phyloP scores from a whole-genome alignment of 352 stramenopile species.

The Phytophthora boehmeriae region DNA sequence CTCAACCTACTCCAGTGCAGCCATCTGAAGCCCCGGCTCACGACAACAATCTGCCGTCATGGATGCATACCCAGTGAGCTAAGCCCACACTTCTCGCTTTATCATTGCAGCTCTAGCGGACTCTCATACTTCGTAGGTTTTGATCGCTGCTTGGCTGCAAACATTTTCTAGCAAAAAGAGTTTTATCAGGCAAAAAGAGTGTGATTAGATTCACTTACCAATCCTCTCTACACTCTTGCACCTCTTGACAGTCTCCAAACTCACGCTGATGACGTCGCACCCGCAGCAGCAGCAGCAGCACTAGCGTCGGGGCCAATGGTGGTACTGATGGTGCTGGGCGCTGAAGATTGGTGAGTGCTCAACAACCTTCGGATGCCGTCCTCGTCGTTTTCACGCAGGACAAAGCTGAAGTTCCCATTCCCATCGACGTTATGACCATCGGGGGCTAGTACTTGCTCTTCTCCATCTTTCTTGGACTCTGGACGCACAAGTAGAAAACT shows the following conservation, averaged over 20 bases:
- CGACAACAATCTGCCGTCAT: constrained; percentile 31
- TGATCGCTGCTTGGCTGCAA: too few relatives aligned
- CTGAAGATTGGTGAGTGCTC: constrained; percentile 12
- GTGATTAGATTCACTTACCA: background rate
- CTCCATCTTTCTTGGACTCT: constrained; percentile 40
- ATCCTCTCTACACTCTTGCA: background rate
- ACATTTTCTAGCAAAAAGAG: too few relatives aligned
- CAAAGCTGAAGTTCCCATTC: constrained; percentile 31
- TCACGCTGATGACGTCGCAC: constrained; percentile 11
- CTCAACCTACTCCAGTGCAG: background rate
- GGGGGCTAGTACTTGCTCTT: constrained; percentile 14
- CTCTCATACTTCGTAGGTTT: background rate
- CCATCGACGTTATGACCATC: constrained; percentile 10
- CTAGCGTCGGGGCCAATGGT: constrained; percentile 37
- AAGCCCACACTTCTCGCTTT: too few relatives aligned
- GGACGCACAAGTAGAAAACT: constrained; percentile 73
- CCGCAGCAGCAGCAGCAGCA: constrained; percentile 39
- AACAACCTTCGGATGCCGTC: constrained; percentile 41
- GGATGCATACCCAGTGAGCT: constrained; percentile 32
- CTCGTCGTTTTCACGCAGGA: constrained; percentile 48
- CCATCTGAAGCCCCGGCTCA: constrained; percentile 1
- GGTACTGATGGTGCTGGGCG: constrained; percentile 23
- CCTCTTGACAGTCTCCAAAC: background rate
- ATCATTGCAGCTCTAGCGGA: background rate
- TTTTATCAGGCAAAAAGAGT: background rate